Percentiles rank a stretch among this genome's conserved stretches.
Conservation (phyloP, 768 basidiomycete genomes). For the Phlebiopsis flavidoalba region DNA sequence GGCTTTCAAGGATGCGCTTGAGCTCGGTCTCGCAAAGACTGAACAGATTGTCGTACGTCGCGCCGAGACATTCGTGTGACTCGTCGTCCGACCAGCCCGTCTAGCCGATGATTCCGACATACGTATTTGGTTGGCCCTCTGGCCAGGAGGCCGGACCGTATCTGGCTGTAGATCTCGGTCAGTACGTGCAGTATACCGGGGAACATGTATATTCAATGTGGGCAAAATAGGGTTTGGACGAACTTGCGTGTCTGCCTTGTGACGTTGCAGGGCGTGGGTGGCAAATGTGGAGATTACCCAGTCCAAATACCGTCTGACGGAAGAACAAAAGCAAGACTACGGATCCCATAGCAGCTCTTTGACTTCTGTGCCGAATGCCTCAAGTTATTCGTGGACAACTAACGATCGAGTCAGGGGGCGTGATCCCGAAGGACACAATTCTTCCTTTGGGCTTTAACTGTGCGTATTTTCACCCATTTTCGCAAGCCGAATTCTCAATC, state of each 20-base stretch:
- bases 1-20: constrained; percentile 90
- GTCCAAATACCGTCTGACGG: constrained; percentile 93
- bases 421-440: constrained; percentile 45
- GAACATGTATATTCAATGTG: no score
- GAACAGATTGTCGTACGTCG: constrained; percentile 82
- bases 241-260: constrained; percentile 99
- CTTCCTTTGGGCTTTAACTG: constrained; percentile 93
- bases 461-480: constrained; percentile 33
- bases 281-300: constrained; percentile 98
- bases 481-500: not conserved
- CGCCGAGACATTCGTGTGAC: constrained; percentile 5
- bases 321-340: constrained; percentile 98
- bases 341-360: constrained; percentile 90
- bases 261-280: constrained; percentile 81
- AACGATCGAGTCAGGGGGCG: constrained; percentile 54
- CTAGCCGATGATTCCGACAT: constrained; percentile 96
- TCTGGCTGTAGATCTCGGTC: constrained; percentile 86
- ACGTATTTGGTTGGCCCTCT: constrained; percentile 92
- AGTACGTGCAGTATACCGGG: no score
- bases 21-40: constrained; percentile 76
- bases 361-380: constrained; percentile 97
- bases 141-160: constrained; percentile 87
- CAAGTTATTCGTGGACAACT: constrained; percentile 79
- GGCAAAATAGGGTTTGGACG: no score
- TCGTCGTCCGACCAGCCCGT: not conserved